Percentiles rank a stretch among this genome's conserved stretches.
These are phyloP conservation scores for Colletotrichum spaethianum DNA, from an alignment of 2,329 filamentous ascomycete species.

Conservation along the genomic window DNA sequence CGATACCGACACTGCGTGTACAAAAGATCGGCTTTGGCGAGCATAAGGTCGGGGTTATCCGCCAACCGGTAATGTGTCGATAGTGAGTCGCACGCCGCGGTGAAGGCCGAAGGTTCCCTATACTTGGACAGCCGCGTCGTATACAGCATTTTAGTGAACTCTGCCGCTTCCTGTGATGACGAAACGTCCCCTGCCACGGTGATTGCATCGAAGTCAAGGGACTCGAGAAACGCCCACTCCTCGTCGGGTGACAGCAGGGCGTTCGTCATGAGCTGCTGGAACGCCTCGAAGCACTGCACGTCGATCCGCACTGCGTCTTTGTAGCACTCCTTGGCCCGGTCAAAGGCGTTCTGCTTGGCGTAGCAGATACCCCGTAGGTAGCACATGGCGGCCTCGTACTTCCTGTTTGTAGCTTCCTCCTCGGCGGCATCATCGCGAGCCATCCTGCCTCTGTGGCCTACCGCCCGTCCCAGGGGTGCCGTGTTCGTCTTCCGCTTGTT, in stretches of 20 bases:
- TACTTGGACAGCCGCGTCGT: conserved; percentile 97
- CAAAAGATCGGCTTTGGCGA: conserved; percentile 90
- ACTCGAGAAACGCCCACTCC: conserved; percentile 90
- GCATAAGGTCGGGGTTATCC: conserved; percentile 88
- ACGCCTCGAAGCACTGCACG: conserved; percentile 98
- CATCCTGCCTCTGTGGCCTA: conserved; percentile 51
- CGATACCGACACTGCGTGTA: conserved; percentile 96
- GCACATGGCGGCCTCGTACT: conserved; percentile 97
- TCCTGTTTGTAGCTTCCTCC: conserved; percentile 81
- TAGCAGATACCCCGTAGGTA: conserved; percentile 94
- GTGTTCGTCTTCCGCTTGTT: conserved; percentile 80
- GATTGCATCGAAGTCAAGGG: conserved; percentile 90
- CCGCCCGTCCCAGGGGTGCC: conserved; percentile 59
- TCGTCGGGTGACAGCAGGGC: conserved; percentile 90
- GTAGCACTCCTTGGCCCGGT: conserved; percentile 97
- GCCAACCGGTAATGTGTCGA: conserved; percentile 93
- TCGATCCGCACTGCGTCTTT: conserved; percentile 97
- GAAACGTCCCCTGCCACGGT: conserved; percentile 75
- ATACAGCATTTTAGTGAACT: conserved; percentile 97
- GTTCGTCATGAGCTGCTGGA: conserved; percentile 98
- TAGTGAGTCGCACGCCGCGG: conserved; percentile 88
- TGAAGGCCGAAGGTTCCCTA: conserved; percentile 86
- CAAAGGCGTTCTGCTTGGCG: conserved; percentile 97
- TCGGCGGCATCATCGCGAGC: conserved; percentile 57
- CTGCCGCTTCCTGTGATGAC: conserved; percentile 85